Evolutionary conservation across 805 yeast species (phyloP), one percentile per base, ranked within the genome.

Genomic region (Starmerella scarabaei): DNA sequence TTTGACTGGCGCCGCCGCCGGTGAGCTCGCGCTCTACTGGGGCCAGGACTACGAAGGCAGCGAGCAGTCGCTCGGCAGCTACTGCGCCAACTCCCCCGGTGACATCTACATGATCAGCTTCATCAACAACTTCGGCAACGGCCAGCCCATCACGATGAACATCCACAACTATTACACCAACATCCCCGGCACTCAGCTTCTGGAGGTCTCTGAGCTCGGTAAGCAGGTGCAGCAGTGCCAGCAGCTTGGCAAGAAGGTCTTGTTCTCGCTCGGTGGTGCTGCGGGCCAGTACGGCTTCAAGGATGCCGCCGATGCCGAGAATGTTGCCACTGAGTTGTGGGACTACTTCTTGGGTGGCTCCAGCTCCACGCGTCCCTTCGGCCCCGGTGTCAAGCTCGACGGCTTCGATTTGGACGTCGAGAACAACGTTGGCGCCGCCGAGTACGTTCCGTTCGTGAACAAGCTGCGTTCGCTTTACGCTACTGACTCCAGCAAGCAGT

Each of bases 361-460:
- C 16, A 58, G 64, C 36, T 41, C 40, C 27, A 53, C 51, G 44
- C 51, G 72, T 54, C 71, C 79, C 49, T 83, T 84, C 56, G 93
- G 80, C 35, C 17, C 24, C n/a, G 73, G 68, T 51, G 66, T 86
- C 7, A 71, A 84, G 35, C 63, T 81, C 24, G 94, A 88, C 55
- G 95, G 95, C 2, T 85, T 86, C 56, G 77, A 81, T 51, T 68
- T 73, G 46, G 94, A 85, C 56, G 64, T 75, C 48, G 86, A 82
- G 58, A 53, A 73, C 55, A 66, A 67, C 45, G 12, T 41, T 26
- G 59, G 66, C 42, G 66, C 69, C 37, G 63, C 65, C 1, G 94
- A 94, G 14, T 80, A 77, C 53, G 71, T 73, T 28, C 71, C 77
- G 14, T 58, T 79, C 38, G 80, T 73, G 12, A 64, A 59, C 33